A percentile compares a stretch with the other conserved stretches of the same genome.
Evolutionary conservation across 1,284 basidiomycete genomes (phyloP).

Genomic region (Peniophora sp.): DNA sequence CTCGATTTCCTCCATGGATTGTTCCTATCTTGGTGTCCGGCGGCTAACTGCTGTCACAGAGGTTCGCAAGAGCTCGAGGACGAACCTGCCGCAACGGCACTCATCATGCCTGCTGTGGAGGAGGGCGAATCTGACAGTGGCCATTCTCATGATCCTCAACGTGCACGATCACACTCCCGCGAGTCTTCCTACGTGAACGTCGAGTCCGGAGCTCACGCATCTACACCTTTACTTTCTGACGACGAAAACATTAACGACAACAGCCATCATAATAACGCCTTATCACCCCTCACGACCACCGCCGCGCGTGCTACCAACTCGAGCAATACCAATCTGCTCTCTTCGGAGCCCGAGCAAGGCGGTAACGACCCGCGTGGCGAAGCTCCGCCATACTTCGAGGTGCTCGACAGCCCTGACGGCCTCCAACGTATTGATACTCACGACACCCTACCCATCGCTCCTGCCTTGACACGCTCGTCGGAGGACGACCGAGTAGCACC

Average conservation of each 20-base stretch:
- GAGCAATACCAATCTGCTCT: constrained; percentile 18
- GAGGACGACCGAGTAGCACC: not conserved
- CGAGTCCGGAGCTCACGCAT: constrained; percentile 3
- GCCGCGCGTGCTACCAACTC: constrained; percentile 12
- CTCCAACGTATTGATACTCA: constrained; percentile 9
- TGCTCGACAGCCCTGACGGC: constrained; percentile 21
- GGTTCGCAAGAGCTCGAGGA: constrained; percentile 32
- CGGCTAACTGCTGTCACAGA: constrained; percentile 16
- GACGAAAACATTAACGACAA: constrained; percentile 6
- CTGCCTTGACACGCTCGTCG: constrained; percentile 1
- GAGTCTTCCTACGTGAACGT: constrained; percentile 18
- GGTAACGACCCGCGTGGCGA: constrained; percentile 39
- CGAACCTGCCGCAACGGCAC: constrained; percentile 15
- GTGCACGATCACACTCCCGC: constrained; percentile 11
- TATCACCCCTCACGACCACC: constrained; percentile 6
- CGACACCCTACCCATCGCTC: constrained; percentile 8
- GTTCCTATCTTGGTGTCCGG: not conserved
- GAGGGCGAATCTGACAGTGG: constrained; percentile 20
- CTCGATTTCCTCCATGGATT: too few relatives aligned
- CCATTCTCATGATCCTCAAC: constrained; percentile 1
- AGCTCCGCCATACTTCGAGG: constrained; percentile 60
- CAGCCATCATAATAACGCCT: not conserved
- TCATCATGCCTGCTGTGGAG: constrained; percentile 25
- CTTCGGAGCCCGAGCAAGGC: constrained; percentile 6
- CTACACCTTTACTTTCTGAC: constrained; percentile 10